phyloP scores from a whole-genome alignment of 345 rosid species.

The Citropsis articulata region DNA sequence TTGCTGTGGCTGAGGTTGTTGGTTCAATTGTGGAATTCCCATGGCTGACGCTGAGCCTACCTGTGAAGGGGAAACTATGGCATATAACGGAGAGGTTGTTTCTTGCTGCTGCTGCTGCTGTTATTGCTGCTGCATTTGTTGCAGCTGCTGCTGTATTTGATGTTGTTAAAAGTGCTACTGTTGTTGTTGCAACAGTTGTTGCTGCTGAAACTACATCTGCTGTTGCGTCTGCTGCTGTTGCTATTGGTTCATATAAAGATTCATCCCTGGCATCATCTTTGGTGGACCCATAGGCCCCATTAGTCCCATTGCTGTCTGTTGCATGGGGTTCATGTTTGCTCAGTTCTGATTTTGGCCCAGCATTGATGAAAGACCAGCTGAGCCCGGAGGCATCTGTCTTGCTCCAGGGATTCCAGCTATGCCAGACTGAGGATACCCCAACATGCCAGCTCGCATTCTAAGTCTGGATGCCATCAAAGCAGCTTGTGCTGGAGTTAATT shows the following conservation, averaged over 20 bases:
- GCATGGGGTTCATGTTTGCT: constrained; percentile 55
- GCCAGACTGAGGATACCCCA: constrained; percentile 65
- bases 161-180: constrained; percentile 30
- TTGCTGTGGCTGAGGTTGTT: constrained; percentile 52
- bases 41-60: constrained; percentile 71
- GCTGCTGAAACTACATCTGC: constrained; percentile 28
- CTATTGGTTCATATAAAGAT: constrained; percentile 59
- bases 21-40: constrained; percentile 59
- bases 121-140: constrained; percentile 22
- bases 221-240: constrained; percentile 53
- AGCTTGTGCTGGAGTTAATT: constrained; percentile 35
- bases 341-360: constrained; percentile 58
- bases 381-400: constrained; percentile 60
- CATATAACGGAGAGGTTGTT: constrained; percentile 61
- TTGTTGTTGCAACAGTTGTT: constrained; percentile 16
- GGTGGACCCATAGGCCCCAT: constrained; percentile 89
- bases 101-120: constrained; percentile 39
- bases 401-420: constrained; percentile 60
- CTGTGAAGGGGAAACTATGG: constrained; percentile 76
- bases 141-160: constrained; percentile 32
- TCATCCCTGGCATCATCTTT: constrained; percentile 66
- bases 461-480: constrained; percentile 29
- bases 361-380: constrained; percentile 61
- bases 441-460: constrained; percentile 30
- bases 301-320: constrained; percentile 53